Conservation (phyloP, 2,329 filamentous ascomycete species). For the Arthroderma sp. region DNA sequence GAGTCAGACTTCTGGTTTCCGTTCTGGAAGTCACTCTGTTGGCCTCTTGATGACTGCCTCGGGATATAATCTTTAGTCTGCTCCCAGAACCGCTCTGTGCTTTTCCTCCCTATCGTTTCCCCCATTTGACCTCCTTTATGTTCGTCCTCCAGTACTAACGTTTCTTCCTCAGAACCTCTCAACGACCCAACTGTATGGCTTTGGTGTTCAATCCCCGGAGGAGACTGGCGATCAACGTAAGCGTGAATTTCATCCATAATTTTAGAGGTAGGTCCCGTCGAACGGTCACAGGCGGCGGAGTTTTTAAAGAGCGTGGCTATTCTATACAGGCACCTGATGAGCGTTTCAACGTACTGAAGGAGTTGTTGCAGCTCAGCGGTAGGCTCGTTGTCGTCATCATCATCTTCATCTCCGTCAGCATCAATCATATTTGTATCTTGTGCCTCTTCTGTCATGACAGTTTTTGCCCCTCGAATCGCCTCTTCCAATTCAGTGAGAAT, state of each 20-base stretch:
- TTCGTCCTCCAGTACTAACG: no score
- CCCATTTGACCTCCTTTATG: no score
- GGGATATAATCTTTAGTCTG: no score
- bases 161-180: no score
- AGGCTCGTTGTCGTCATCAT: not conserved
- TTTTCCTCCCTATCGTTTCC: no score
- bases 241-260: not conserved
- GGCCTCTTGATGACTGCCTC: no score
- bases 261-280: slow-evolving; percentile 7
- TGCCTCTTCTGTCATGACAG: not conserved
- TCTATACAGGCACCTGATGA: slow-evolving; percentile 22
- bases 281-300: slow-evolving; percentile 24
- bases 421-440: not conserved
- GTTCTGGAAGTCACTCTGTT: no score
- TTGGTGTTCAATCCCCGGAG: no score
- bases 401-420: slow-evolving; percentile 2
- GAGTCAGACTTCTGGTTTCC: no score
- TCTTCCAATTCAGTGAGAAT: slow-evolving; percentile 4
- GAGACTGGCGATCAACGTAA: no score
- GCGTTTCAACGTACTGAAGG: slow-evolving; percentile 11
- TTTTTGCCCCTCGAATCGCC: not conserved
- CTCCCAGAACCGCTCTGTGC: no score
- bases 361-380: slow-evolving; percentile 12
- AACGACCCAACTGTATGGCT: no score
- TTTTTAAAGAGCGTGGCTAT: slow-evolving; percentile 26